Evolutionary conservation across 2,329 filamentous ascomycete species (phyloP), one percentile per base, ranked within the genome.

Genomic region (Basipetospora chlamydospora): DNA sequence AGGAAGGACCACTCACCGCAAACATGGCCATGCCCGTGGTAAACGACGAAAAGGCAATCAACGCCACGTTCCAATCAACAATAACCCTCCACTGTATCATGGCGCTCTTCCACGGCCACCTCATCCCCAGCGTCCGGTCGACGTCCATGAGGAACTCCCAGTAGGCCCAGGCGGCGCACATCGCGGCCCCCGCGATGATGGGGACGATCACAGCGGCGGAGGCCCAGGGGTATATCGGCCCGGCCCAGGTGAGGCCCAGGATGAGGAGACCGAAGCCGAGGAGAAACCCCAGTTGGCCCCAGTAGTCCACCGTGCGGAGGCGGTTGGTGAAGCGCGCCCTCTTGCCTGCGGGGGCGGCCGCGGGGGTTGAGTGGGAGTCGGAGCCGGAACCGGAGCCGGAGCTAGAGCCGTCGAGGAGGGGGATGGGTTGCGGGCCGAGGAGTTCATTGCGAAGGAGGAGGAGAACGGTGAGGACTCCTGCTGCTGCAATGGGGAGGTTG

Each of bases 81-180:
- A 81, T 60, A 15, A 81, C 53, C 6, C 60, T 54, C 51, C 73
- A 77, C 0, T 76, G 74, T 11, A 82, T 61, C 75, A 81, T 80
- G 7, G 76, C 59, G 28, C 62, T 60, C 44, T 78, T 71, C 32
- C 52, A 55, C 2, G 70, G 66, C 22, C 73, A 64, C n/a, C 57
- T 48, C 3, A 59, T 51, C 0, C 64, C 55, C 18, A 76, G 52
- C 2, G 54, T 34, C 2, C 59, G 57, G 0, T 63, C 66, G 0
- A 71, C 63, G 5, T 59, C 58, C 47, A 79, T 65, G 5, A 69
- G 55, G 42, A 66, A 67, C 50, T 76, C 62, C 54, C 72, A 67
- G 39, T 60, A 51, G 18, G 68, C 42, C 44, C 68, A 73, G 1
- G 45, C 41, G 3, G 51, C 44, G 12, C 60, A 52, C 17, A 66